These are phyloP conservation scores for Microascus cirrosus DNA, from an alignment of 2,329 filamentous ascomycete species.

Conservation along the genomic window DNA sequence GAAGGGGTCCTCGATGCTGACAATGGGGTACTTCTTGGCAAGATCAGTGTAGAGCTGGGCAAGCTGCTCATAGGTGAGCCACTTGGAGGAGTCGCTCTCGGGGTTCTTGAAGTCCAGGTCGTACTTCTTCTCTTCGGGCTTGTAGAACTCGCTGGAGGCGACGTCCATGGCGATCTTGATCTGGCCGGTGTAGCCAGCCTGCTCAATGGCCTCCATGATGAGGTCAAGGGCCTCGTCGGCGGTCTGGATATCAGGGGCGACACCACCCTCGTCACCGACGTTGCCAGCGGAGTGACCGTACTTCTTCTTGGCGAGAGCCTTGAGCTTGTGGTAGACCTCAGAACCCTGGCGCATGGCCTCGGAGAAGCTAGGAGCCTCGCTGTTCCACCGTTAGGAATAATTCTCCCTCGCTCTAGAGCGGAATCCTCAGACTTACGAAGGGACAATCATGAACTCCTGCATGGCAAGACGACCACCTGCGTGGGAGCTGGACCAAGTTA, in stretches of 20 bases:
- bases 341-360: conserved; percentile 94
- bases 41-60: conserved; percentile 84
- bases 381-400: conserved; percentile 18
- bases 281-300: conserved; percentile 98
- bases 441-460: conserved; percentile 95
- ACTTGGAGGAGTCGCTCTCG: conserved; percentile 88
- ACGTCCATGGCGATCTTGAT: conserved; percentile 99
- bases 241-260: conserved; percentile 96
- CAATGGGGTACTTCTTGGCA: conserved; percentile 91
- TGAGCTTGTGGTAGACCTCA: conserved; percentile 97
- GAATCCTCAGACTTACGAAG: conserved; percentile 45
- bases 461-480: conserved; percentile 91
- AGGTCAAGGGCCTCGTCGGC: conserved; percentile 93
- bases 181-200: conserved; percentile 90
- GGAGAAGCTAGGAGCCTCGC: conserved; percentile 77
- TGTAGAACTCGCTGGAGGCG: conserved; percentile 99
- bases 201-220: conserved; percentile 87
- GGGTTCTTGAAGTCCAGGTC: conserved; percentile 99
- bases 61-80: conserved; percentile 97
- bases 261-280: conserved; percentile 98
- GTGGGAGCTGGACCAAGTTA: conserved; percentile 55
- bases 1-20: conserved; percentile 98
- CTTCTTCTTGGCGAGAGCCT: conserved; percentile 96
- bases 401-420: background rate
- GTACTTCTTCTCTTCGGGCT: conserved; percentile 95